These are phyloP conservation scores for Macrocybe gigantea DNA, from an alignment of 768 basidiomycete genomes.

Conservation along the genomic window DNA sequence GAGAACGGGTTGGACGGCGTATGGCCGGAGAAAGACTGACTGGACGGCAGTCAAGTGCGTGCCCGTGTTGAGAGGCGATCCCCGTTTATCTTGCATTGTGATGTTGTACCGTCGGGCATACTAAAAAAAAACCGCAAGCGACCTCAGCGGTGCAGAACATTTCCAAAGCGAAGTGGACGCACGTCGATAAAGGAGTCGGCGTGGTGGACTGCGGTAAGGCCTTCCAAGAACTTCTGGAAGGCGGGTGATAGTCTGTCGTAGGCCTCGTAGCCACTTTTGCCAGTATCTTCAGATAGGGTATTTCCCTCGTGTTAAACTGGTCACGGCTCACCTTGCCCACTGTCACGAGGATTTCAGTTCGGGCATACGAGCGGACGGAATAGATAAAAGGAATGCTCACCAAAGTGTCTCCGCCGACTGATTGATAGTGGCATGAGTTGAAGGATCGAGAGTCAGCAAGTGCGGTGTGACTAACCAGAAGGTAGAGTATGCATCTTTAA, in stretches of 20 bases:
- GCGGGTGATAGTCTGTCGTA: constrained; percentile 59
- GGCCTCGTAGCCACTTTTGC: constrained; percentile 46
- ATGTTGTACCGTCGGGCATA: constrained; percentile 22
- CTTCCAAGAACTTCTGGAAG: constrained; percentile 48
- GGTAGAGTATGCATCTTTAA: constrained; percentile 37
- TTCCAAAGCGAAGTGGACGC: background rate
- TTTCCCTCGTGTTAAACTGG: background rate
- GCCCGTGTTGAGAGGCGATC: constrained; percentile 49
- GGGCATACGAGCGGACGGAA: background rate
- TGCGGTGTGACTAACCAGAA: constrained; percentile 15
- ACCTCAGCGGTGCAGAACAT: background rate
- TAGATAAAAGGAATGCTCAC: constrained; percentile 16
- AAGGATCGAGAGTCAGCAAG: background rate
- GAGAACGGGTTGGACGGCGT: background rate
- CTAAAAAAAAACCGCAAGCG: constrained; percentile 10
- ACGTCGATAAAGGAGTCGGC: constrained; percentile 37
- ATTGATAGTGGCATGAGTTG: background rate
- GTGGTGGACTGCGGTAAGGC: constrained; percentile 49
- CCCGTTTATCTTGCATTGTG: constrained; percentile 35
- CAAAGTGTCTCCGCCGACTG: constrained; percentile 38
- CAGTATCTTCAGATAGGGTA: background rate
- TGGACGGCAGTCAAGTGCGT: constrained; percentile 43
- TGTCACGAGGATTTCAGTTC: constrained; percentile 5
- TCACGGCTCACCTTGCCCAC: constrained; percentile 31
- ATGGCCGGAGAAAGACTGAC: constrained; percentile 18